Conservation (phyloP, 208 protist genomes). For the Trypanosoma caninum region DNA sequence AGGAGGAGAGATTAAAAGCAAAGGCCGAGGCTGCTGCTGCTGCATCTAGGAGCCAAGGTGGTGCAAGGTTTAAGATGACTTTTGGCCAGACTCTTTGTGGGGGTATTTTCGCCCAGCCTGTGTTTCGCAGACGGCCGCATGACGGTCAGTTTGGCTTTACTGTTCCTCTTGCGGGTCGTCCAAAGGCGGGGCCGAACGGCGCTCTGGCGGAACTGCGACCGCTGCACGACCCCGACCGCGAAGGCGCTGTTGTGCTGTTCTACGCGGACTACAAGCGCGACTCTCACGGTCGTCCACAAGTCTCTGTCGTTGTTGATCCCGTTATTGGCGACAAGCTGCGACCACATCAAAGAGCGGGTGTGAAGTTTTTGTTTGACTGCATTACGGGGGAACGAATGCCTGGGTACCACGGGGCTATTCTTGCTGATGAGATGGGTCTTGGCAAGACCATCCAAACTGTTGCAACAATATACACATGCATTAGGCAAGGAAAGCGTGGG, state of each 20-base stretch:
- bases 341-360: slow-evolving; percentile 85
- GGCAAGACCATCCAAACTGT: slow-evolving; percentile 97
- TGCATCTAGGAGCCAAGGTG: slow-evolving; percentile 25
- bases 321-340: slow-evolving; percentile 90
- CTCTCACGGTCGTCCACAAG: slow-evolving; percentile 65
- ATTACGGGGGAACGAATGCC: slow-evolving; percentile 86
- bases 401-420: slow-evolving; percentile 85
- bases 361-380: slow-evolving; percentile 93
- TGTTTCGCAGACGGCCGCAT: slow-evolving; percentile 64
- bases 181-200: slow-evolving; percentile 65
- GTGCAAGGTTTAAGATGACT: slow-evolving; percentile 61
- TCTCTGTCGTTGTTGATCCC: slow-evolving; percentile 91
- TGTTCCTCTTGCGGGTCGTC: slow-evolving; percentile 72
- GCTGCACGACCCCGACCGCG: slow-evolving; percentile 75
- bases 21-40: slow-evolving; percentile 56
- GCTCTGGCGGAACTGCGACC: slow-evolving; percentile 58
- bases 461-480: slow-evolving; percentile 89
- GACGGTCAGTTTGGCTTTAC: slow-evolving; percentile 72
- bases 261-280: slow-evolving; percentile 90
- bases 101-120: slow-evolving; percentile 45
- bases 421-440: slow-evolving; percentile 97
- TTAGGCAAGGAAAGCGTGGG: slow-evolving; percentile 88
- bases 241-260: slow-evolving; percentile 84
- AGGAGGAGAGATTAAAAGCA: slow-evolving; percentile 78
- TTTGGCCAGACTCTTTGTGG: slow-evolving; percentile 48